phyloP scores from a whole-genome alignment of 139 green algal genomes.

The Choricystis sp. region DNA sequence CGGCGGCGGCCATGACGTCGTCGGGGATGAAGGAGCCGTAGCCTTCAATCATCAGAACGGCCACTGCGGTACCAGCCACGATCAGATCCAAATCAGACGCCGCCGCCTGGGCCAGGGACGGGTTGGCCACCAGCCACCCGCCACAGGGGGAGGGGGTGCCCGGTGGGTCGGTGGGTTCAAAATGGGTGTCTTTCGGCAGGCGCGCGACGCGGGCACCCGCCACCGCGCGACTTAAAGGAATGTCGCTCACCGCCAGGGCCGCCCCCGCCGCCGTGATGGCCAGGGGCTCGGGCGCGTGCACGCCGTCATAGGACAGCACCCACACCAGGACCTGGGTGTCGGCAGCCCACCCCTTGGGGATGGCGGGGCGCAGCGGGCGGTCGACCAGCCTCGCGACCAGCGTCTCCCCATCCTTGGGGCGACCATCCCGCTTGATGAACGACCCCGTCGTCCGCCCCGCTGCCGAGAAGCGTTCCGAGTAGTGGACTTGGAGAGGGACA shows the following conservation, averaged over 20 bases:
- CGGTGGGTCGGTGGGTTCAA: background rate
- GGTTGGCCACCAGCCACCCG: constrained; percentile 68
- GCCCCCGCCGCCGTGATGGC: constrained; percentile 82
- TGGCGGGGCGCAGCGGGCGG: constrained; percentile 83
- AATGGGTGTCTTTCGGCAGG: constrained; percentile 14
- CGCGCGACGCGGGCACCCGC: constrained; percentile 77
- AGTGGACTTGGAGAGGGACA: constrained; percentile 76
- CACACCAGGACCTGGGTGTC: constrained; percentile 73
- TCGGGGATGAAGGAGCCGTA: constrained; percentile 85
- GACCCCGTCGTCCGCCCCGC: constrained; percentile 67
- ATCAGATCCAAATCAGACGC: constrained; percentile 77
- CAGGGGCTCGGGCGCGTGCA: constrained; percentile 65
- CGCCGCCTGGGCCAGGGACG: constrained; percentile 44
- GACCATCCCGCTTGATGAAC: constrained; percentile 86
- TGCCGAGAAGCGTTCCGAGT: constrained; percentile 83
- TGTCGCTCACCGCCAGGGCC: constrained; percentile 69
- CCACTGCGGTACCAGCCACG: constrained; percentile 77
- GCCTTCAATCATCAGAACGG: constrained; percentile 96
- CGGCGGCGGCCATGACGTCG: constrained; percentile 66
- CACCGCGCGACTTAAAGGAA: constrained; percentile 58
- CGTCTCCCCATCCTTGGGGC: constrained; percentile 66
- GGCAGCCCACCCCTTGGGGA: constrained; percentile 66
- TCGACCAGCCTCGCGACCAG: constrained; percentile 79
- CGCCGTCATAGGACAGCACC: constrained; percentile 78
- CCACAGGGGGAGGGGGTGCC: background rate